Evolutionary conservation across 805 yeast species (phyloP), one percentile per base, ranked within the genome.

Genomic region (Candida jianshihensis): DNA sequence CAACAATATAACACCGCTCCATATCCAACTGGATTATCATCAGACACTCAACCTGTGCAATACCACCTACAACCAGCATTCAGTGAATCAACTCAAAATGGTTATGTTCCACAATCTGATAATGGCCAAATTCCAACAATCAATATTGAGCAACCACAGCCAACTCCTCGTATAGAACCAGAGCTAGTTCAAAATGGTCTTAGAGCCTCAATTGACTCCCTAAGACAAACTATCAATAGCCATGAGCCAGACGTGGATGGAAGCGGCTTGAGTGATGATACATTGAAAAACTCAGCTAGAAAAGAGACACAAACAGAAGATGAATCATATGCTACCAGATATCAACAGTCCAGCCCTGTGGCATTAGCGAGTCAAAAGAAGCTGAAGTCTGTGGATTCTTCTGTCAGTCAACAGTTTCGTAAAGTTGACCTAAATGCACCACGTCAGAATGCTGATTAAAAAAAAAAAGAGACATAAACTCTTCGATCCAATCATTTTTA

Each of bases 251-350:
- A 26, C 11, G n/a, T 26, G 6, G 29, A 51, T 36, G 51, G 44
- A 2, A 42, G 48, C 15, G 49, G 50, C 3, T 15, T 42, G 12
- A 41, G 47, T n/a, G 55, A 50, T 25, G 53, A 47, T 17, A 46
- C 53, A 4, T 18, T 35, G 13, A 43, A 39, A 15, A 42, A 41
- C 14, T 29, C 31, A 16, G 46, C 45, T 8, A 50, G 41, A 18
- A 51, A 51, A 35, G 56, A 49, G 33, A 51, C 56, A 2, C 45
- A 51, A 33, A 46, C 46, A 8, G 43, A 28, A 15, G 43, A 37
- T n/a, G 48, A 41, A 32, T 24, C 22, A 12, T 21, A 14, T 31
- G 19, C 12, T 27, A n/a, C 17, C 4, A 15, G 3, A 19, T n/a
- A 21, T 34, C 18, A 30, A 22, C 20, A 20, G 22, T 20, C 9